Evolutionary conservation across 805 yeast genomes (phyloP).

Genomic region (Yarrowia osloensis): DNA sequence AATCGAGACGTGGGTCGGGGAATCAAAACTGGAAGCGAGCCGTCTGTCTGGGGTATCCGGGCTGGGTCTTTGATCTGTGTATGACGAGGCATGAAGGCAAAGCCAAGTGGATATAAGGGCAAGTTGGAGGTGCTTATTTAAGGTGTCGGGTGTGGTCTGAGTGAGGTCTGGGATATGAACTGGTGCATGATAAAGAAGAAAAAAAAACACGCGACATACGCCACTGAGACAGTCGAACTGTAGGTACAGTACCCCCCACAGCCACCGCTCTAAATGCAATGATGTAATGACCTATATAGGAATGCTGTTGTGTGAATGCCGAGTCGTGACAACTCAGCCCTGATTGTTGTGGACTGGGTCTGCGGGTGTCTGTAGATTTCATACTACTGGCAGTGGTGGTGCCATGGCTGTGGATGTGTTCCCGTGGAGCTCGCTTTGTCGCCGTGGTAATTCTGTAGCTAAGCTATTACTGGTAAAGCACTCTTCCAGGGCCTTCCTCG

Average conservation of each 20-base stretch:
- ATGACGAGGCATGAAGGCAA: conserved; percentile 11
- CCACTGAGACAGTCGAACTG: no score
- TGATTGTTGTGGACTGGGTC: no score
- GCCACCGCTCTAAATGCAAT: not conserved
- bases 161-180: not conserved
- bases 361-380: no score
- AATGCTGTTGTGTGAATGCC: not conserved
- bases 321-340: no score
- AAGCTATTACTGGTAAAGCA: no score
- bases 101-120: not conserved
- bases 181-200: not conserved
- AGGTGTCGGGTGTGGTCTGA: not conserved
- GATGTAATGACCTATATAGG: not conserved
- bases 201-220: no score
- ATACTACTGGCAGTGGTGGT: no score
- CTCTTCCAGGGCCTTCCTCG: no score
- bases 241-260: no score
- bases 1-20: not conserved
- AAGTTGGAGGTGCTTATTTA: not conserved
- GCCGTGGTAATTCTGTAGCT: no score
- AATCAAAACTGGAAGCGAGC: not conserved
- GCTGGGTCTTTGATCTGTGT: not conserved
- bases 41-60: not conserved
- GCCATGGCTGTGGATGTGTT: no score
- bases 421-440: no score